Evolutionary conservation across 2,329 filamentous ascomycete genomes (phyloP).

Genomic region (Fusarium mangiferae): DNA sequence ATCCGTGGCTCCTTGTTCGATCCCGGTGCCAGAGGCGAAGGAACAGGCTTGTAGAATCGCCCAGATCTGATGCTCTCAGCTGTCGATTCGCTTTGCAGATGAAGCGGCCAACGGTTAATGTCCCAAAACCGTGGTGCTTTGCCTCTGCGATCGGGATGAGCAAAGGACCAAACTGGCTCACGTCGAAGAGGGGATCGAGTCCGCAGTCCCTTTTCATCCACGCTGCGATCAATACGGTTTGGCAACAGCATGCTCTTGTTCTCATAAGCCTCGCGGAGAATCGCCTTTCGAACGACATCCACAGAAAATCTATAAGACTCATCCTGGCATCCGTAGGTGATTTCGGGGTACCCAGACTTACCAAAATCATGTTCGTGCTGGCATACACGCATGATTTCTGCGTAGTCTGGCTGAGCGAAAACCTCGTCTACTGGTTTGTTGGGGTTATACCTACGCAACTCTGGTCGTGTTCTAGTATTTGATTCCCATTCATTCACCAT

Average conservation of each 20-base stretch:
- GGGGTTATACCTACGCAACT: slow-evolving; percentile 26
- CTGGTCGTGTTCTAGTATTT: slow-evolving; percentile 27
- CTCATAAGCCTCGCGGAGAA: slow-evolving; percentile 57
- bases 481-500: slow-evolving; percentile 29
- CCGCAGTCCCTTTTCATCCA: slow-evolving; percentile 23
- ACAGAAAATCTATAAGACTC: slow-evolving; percentile 25
- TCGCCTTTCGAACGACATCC: slow-evolving; percentile 48
- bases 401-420: slow-evolving; percentile 30
- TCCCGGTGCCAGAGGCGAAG: neutral
- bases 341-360: neutral
- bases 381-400: slow-evolving; percentile 47
- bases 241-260: slow-evolving; percentile 57
- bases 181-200: slow-evolving; percentile 35
- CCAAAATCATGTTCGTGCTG: slow-evolving; percentile 41
- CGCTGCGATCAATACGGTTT: slow-evolving; percentile 43
- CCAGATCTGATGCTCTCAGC: slow-evolving; percentile 5
- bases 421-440: neutral
- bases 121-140: slow-evolving; percentile 52
- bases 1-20: neutral
- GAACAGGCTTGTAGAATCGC: neutral
- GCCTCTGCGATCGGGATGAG: slow-evolving; percentile 35
- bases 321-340: slow-evolving; percentile 17
- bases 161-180: slow-evolving; percentile 49
- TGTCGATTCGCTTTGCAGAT: slow-evolving; percentile 51
- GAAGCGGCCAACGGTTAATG: slow-evolving; percentile 60